Evolutionary conservation across 495 filamentous ascomycete species (phyloP).

Genomic region (Penicillium coffeae): DNA sequence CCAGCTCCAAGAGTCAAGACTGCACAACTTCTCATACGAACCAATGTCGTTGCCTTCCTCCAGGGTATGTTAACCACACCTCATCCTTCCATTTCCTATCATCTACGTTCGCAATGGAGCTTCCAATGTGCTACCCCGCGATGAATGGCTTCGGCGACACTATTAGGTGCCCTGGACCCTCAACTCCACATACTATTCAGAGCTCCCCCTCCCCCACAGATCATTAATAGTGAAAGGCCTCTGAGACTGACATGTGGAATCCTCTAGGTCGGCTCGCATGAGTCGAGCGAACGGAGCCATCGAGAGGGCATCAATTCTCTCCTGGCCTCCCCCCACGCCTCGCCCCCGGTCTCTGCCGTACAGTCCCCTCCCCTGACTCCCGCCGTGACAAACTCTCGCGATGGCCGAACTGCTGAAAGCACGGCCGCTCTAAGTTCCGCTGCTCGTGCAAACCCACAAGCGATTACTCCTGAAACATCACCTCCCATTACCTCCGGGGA

Average conservation of each 20-base stretch:
- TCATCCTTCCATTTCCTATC: too few relatives aligned
- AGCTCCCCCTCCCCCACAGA: too few relatives aligned
- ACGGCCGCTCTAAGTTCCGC: conserved; percentile 20
- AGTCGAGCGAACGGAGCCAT: conserved; percentile 42
- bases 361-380: conserved; percentile 90
- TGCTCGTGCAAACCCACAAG: conserved; percentile 57
- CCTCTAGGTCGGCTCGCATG: conserved; percentile 44
- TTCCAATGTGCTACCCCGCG: too few relatives aligned
- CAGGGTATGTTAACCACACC: conserved; percentile 67
- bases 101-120: background rate
- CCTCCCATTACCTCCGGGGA: conserved; percentile 32
- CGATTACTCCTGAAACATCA: conserved; percentile 49
- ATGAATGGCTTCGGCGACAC: too few relatives aligned
- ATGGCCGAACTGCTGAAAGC: conserved; percentile 33
- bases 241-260: conserved; percentile 11
- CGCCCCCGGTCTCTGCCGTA: conserved; percentile 57
- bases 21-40: conserved; percentile 80
- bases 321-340: conserved; percentile 40
- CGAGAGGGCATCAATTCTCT: conserved; percentile 37
- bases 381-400: conserved; percentile 62
- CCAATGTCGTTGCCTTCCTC: conserved; percentile 83
- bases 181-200: too few relatives aligned
- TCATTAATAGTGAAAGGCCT: background rate
- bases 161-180: too few relatives aligned
- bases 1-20: conserved; percentile 73